phyloP scores from a whole-genome alignment of 768 basidiomycete species.

The Calocybe cyanea region DNA sequence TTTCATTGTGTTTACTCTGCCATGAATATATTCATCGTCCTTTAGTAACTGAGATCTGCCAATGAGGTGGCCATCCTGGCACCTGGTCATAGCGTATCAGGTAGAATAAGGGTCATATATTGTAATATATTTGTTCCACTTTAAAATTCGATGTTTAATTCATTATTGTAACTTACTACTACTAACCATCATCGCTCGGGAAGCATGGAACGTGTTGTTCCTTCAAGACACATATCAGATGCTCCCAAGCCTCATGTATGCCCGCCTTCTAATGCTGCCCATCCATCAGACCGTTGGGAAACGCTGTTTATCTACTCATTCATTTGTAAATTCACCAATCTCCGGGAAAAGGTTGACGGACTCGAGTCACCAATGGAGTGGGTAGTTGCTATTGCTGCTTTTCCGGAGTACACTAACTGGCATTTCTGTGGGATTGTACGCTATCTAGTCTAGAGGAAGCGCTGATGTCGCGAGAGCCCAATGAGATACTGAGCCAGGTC shows the following conservation, averaged over 20 bases:
- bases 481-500: slow-evolving; percentile 68
- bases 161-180: slow-evolving; percentile 26
- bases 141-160: slow-evolving; percentile 34
- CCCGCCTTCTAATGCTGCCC: slow-evolving; percentile 59
- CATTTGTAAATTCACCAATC: slow-evolving; percentile 76
- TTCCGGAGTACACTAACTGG: slow-evolving; percentile 9
- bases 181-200: slow-evolving; percentile 27
- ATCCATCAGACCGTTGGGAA: slow-evolving; percentile 86
- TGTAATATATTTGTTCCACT: slow-evolving; percentile 52
- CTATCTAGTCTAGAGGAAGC: slow-evolving; percentile 71
- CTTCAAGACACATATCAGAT: slow-evolving; percentile 35
- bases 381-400: slow-evolving; percentile 31
- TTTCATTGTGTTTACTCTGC: slow-evolving; percentile 1
- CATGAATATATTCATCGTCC: neutral
- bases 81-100: slow-evolving; percentile 6
- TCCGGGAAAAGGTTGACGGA: slow-evolving; percentile 74
- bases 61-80: neutral
- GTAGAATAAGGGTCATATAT: slow-evolving; percentile 26
- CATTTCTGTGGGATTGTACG: slow-evolving; percentile 28
- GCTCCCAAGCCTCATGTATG: slow-evolving; percentile 45
- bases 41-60: neutral
- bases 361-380: slow-evolving; percentile 82
- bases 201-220: slow-evolving; percentile 31
- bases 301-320: slow-evolving; percentile 82
- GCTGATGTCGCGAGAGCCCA: slow-evolving; percentile 65